Percentiles rank a stretch among this genome's conserved stretches.
Conservation (phyloP, 2,329 filamentous ascomycete genomes). For the Lachnellula arida region DNA sequence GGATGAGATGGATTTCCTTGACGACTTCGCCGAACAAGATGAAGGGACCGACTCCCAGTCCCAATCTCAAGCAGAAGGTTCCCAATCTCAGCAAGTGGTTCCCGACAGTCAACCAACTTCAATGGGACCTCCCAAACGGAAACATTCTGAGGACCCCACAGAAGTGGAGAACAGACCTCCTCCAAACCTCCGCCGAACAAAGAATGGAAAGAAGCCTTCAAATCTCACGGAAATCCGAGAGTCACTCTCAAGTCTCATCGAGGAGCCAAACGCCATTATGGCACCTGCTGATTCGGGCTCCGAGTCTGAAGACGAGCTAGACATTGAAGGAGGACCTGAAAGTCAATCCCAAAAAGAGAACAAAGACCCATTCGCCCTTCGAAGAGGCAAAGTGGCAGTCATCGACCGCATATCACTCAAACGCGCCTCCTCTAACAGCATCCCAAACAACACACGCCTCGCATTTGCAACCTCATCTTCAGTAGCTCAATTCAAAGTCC, state of each 20-base stretch:
- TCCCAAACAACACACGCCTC: slow-evolving; percentile 39
- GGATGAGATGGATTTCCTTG: slow-evolving; percentile 72
- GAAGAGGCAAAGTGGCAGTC: slow-evolving; percentile 43
- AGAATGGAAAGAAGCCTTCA: slow-evolving; percentile 59
- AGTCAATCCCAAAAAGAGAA: slow-evolving; percentile 42
- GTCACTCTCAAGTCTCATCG: slow-evolving; percentile 77
- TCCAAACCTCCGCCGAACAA: slow-evolving; percentile 58
- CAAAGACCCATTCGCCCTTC: slow-evolving; percentile 30
- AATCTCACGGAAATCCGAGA: slow-evolving; percentile 77
- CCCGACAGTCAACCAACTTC: slow-evolving; percentile 48
- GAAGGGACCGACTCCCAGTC: slow-evolving; percentile 31
- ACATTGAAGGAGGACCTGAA: slow-evolving; percentile 45
- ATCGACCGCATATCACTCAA: slow-evolving; percentile 73
- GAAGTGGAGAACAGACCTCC: slow-evolving; percentile 49
- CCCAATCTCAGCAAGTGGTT: slow-evolving; percentile 30
- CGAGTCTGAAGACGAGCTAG: slow-evolving; percentile 49
- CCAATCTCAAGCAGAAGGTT: slow-evolving; percentile 36
- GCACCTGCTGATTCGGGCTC: slow-evolving; percentile 48
- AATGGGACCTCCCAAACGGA: slow-evolving; percentile 35
- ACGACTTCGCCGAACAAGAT: slow-evolving; percentile 44
- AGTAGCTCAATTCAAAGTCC: slow-evolving; percentile 56
- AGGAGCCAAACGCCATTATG: slow-evolving; percentile 52
- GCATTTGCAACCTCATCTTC: slow-evolving; percentile 49
- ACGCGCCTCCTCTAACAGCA: slow-evolving; percentile 43
- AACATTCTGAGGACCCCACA: slow-evolving; percentile 35